These are phyloP conservation scores for Rhizopus arrhizus DNA, from an alignment of 371 early-diverging fungal species.

Conservation along the genomic window DNA sequence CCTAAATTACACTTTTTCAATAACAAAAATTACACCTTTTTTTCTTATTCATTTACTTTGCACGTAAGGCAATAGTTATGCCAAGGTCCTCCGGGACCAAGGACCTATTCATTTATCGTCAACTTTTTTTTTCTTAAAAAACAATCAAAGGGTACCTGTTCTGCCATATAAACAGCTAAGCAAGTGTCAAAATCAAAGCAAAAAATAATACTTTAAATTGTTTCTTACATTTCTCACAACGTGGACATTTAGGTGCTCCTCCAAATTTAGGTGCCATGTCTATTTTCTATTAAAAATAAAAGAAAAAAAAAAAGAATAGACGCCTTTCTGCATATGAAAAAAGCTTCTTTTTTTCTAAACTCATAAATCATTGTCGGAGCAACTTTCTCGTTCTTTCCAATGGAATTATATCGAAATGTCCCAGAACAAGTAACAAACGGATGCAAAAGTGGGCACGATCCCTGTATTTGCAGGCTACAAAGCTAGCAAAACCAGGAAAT, in stretches of 20 bases:
- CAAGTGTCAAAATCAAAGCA: no score
- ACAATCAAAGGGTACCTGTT: slow-evolving; percentile 36
- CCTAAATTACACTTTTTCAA: slow-evolving; percentile 23
- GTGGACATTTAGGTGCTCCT: slow-evolving; percentile 52
- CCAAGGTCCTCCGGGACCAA: slow-evolving; percentile 51
- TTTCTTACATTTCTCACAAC: slow-evolving; percentile 44
- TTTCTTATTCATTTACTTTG: slow-evolving; percentile 27
- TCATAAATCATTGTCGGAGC: no score
- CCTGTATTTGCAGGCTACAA: no score
- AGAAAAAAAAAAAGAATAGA: background rate
- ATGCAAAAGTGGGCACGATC: no score
- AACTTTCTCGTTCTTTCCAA: no score
- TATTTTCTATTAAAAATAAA: background rate
- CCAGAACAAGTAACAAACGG: no score
- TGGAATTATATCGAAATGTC: no score
- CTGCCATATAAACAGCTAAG: slow-evolving; percentile 56
- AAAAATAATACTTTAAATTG: background rate
- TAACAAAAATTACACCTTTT: background rate
- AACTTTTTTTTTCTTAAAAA: background rate
- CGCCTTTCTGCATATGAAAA: no score
- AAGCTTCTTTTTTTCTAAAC: no score
- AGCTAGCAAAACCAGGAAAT: no score
- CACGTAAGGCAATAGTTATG: slow-evolving; percentile 49
- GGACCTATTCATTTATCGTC: slow-evolving; percentile 25
- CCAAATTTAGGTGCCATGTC: slow-evolving; percentile 45